phyloP scores from a whole-genome alignment of 139 green algal species.

The Spirogloea muscicola region DNA sequence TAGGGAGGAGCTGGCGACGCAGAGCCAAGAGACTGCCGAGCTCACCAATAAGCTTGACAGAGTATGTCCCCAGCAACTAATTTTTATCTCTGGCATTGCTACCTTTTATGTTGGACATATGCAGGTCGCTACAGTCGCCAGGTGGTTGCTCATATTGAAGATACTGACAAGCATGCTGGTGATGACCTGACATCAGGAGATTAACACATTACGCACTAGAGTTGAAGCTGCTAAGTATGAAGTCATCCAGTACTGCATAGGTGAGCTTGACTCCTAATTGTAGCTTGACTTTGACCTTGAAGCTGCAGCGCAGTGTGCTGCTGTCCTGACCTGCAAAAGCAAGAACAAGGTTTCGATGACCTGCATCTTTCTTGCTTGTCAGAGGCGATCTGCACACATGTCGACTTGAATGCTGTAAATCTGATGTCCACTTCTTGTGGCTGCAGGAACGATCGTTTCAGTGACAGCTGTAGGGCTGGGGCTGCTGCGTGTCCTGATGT shows the following conservation, averaged over 20 bases:
- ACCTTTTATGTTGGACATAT: not conserved
- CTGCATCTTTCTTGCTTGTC: not conserved
- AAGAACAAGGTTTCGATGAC: too few species aligned
- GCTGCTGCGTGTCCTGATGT: conserved; percentile 38
- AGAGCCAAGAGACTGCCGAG: conserved; percentile 17
- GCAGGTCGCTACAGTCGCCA: not conserved
- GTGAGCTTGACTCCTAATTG: conserved; percentile 14
- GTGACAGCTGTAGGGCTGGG: conserved; percentile 41
- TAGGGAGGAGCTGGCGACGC: conserved; percentile 24
- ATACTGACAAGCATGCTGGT: not conserved
- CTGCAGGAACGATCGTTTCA: conserved; percentile 41
- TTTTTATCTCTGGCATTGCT: too few species aligned
- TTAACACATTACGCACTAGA: conserved; percentile 46
- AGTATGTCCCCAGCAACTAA: not conserved
- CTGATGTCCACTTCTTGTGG: not conserved
- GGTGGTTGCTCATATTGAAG: not conserved
- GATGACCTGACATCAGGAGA: conserved; percentile 26
- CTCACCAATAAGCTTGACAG: conserved; percentile 44
- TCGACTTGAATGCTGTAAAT: not conserved
- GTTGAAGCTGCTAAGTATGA: conserved; percentile 43
- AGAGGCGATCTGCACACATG: not conserved
- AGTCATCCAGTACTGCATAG: conserved; percentile 49
- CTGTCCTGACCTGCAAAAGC: too few species aligned
- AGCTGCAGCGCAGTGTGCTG: not conserved
- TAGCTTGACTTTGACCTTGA: not conserved